phyloP scores from a whole-genome alignment of 2,329 filamentous ascomycete genomes.

The Colletotrichum zoysiae region DNA sequence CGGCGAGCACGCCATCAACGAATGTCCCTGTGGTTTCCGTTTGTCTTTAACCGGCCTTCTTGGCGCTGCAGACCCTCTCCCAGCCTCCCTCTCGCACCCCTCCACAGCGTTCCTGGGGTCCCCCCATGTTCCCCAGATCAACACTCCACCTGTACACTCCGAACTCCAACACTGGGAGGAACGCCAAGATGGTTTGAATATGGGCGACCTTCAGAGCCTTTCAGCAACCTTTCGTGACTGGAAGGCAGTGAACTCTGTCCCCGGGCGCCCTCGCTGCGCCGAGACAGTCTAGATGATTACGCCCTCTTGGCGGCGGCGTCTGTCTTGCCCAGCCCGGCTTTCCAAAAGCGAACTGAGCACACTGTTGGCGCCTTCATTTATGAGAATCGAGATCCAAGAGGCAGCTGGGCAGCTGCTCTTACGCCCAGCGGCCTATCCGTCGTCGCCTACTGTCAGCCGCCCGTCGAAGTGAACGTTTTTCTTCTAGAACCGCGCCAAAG shows the following conservation, averaged over 20 bases:
- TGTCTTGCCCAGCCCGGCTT: conserved; percentile 13
- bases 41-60: conserved; percentile 7
- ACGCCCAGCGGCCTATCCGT: background rate
- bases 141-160: background rate
- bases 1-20: conserved; percentile 35
- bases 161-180: background rate
- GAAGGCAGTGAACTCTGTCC: conserved; percentile 5
- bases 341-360: background rate
- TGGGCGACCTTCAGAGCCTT: background rate
- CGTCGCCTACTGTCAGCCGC: conserved; percentile 12
- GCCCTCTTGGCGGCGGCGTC: conserved; percentile 31
- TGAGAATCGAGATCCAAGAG: conserved; percentile 25
- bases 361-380: conserved; percentile 4
- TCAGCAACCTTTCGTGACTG: conserved; percentile 34
- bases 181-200: conserved; percentile 17
- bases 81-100: background rate
- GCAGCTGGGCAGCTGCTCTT: conserved; percentile 10
- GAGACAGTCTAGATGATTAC: conserved; percentile 33
- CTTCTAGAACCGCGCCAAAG: conserved; percentile 11
- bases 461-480: background rate
- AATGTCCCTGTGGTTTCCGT: conserved; percentile 12
- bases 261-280: conserved; percentile 18
- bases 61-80: conserved; percentile 22
- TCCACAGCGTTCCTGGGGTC: conserved; percentile 2
- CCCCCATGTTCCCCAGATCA: conserved; percentile 7